Evolutionary conservation across 345 rosid species (phyloP), one percentile per base, ranked within the genome.

Genomic region (Iberis pinnata): DNA sequence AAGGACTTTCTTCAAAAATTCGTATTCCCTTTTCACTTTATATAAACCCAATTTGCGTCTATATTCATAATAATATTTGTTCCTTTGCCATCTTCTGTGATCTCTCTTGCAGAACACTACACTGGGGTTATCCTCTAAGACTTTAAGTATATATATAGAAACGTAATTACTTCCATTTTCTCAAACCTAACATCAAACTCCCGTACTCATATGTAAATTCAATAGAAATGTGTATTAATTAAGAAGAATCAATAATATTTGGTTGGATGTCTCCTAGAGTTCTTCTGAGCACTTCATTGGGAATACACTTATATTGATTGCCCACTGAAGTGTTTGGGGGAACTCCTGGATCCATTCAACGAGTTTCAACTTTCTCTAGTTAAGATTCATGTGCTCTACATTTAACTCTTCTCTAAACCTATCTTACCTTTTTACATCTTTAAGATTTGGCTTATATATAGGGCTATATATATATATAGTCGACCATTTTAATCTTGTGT

Each of bases 261-360:
- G 20, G 61, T 63, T 45, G 60, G 47, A 62, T 53, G 60, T 35
- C 67, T 62, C 67, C 67, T 43, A 62, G 67, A 43, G 53, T 36
- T 62, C 67, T 45, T 62, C 67, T 62, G 53, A 62, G 1, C 59
- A 61, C 67, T 61, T 61, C 67, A 61, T 13, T 52, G 60, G 41
- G 41, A 0, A 26, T 18, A 12, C 35, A 26, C 4, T 13, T 22
- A 20, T 13, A 16, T 39, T 15, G 25, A 19, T 60, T 18, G 38
- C 42, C 40, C 53, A 53, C 68, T 63, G 61, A 63, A 63, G 68
- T 63, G 68, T 63, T 63, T 63, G 68, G 68, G 67, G 61, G 68
- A 63, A 63, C 68, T 63, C 61, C 42, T 14, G 55, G 48, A 54
- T 47, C 24, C 68, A 54, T 63, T 46, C 42, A 27, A 44, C 31